Percentiles rank a stretch among this genome's conserved stretches.
phyloP scores from a whole-genome alignment of 805 yeast species.

The Wickerhamiella sorbophila region DNA sequence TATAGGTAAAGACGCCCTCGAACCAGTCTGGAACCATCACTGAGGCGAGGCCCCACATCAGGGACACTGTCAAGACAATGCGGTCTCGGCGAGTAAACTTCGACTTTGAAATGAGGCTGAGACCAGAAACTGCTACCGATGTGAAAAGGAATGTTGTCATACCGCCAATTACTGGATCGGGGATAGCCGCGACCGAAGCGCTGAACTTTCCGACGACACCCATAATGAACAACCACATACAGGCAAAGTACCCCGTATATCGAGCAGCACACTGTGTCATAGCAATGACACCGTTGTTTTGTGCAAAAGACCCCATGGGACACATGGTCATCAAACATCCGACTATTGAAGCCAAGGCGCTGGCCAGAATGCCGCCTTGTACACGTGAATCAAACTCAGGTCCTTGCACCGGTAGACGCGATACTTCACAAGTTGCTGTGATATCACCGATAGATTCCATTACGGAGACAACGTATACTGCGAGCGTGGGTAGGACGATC shows the following conservation, averaged over 20 bases:
- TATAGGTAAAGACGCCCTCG: conserved; percentile 43
- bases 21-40: conserved; percentile 52
- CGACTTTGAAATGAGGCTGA: conserved; percentile 40
- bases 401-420: conserved; percentile 72
- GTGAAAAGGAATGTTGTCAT: conserved; percentile 64
- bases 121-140: conserved; percentile 58
- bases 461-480: conserved; percentile 63
- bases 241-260: conserved; percentile 63
- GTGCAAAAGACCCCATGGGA: conserved; percentile 83
- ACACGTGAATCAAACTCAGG: conserved; percentile 62
- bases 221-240: conserved; percentile 65
- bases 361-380: conserved; percentile 84
- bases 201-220: conserved; percentile 76
- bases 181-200: conserved; percentile 69
- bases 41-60: conserved; percentile 52
- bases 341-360: conserved; percentile 62
- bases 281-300: conserved; percentile 83
- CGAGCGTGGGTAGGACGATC: conserved; percentile 64
- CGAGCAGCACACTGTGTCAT: conserved; percentile 81
- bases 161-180: conserved; percentile 67
- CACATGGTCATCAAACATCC: conserved; percentile 68
- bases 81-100: conserved; percentile 55
- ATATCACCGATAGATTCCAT: conserved; percentile 92
- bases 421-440: conserved; percentile 82
- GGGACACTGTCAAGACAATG: conserved; percentile 48